Conservation (phyloP, 1,139 yeast species). For the Entelexis paramagnoliae region DNA sequence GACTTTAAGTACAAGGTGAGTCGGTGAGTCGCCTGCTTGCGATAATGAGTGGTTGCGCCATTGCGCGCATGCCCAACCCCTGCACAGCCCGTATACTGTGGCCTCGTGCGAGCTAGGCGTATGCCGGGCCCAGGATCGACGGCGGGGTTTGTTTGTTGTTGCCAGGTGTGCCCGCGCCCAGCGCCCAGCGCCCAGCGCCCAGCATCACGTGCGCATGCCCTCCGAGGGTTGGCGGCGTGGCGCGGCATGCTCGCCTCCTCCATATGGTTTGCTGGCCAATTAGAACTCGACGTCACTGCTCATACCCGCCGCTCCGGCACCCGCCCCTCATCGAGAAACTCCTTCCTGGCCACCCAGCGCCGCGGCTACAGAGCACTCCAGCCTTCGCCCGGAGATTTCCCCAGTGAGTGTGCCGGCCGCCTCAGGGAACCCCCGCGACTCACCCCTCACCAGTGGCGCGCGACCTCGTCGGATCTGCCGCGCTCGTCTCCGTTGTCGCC, state of each 20-base stretch:
- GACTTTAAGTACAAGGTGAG: neutral
- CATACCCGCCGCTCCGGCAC: constrained; percentile 6
- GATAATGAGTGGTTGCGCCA: neutral
- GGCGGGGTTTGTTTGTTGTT: no score
- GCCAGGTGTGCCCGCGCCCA: no score
- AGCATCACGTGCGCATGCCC: neutral
- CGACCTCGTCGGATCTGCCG: neutral
- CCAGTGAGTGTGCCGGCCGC: constrained; percentile 3
- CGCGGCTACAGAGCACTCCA: neutral
- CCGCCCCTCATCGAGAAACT: constrained; percentile 5
- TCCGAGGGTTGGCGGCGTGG: neutral
- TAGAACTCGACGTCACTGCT: constrained; percentile 5
- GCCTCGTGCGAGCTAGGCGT: no score
- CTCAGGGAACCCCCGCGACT: neutral
- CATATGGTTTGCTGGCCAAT: constrained; percentile 9
- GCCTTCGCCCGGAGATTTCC: neutral
- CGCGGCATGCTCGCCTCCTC: neutral
- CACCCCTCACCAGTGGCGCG: neutral
- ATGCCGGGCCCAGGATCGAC: no score
- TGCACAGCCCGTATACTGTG: neutral
- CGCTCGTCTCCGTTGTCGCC: neutral
- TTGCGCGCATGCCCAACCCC: neutral
- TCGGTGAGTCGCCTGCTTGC: neutral
- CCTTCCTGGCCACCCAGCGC: constrained; percentile 5
- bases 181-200: neutral